These are phyloP conservation scores for Serendipita sp. DNA, from an alignment of 768 basidiomycete genomes.

Conservation along the genomic window DNA sequence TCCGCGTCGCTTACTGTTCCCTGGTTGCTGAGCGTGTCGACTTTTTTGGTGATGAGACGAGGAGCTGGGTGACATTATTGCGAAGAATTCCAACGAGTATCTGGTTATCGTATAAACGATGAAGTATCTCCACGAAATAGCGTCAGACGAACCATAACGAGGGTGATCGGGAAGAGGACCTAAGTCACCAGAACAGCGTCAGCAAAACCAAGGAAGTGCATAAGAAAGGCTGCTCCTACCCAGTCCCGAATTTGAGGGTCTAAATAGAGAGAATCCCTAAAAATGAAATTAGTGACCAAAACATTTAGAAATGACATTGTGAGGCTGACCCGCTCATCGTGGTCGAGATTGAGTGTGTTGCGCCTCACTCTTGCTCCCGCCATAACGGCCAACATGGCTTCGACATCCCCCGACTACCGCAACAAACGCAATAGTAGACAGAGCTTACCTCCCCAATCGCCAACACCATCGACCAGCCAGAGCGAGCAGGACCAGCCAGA, in stretches of 20 bases:
- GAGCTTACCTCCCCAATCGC: too few relatives aligned
- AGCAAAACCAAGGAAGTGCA: background rate
- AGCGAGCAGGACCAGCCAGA: background rate
- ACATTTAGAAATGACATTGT: background rate
- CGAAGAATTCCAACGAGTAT: slow-evolving; percentile 84
- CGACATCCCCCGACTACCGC: background rate
- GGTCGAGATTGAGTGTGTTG: too few relatives aligned
- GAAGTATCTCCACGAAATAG: background rate
- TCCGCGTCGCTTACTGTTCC: slow-evolving; percentile 61
- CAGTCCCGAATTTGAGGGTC: slow-evolving; percentile 93
- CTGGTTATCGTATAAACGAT: slow-evolving; percentile 24
- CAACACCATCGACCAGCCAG: background rate
- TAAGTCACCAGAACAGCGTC: background rate
- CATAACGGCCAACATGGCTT: background rate
- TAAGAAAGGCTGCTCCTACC: slow-evolving; percentile 21
- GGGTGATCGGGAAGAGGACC: slow-evolving; percentile 85
- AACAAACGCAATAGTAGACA: too few relatives aligned
- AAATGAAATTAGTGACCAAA: background rate
- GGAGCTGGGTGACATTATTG: slow-evolving; percentile 78
- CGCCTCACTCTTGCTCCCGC: background rate
- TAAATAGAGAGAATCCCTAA: slow-evolving; percentile 46
- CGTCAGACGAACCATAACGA: slow-evolving; percentile 67
- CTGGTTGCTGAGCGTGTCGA: slow-evolving; percentile 60
- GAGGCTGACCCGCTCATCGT: too few relatives aligned
- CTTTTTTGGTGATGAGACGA: slow-evolving; percentile 74